Base-by-base conservation (phyloP, 768 basidiomycete genomes). In the Leccinum longicurvipes region DNA sequence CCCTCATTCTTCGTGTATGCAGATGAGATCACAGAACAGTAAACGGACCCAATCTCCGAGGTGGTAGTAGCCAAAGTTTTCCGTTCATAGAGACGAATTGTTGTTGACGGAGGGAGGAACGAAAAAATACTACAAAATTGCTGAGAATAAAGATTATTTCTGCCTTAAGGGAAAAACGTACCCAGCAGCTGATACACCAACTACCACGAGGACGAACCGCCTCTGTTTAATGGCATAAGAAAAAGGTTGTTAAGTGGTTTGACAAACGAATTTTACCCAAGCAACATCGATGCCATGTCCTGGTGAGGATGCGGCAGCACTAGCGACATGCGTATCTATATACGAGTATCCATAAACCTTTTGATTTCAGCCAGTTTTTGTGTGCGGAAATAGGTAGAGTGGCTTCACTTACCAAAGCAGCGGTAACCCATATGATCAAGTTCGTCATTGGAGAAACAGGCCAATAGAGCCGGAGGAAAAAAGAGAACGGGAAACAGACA, bases 131-230 rank as follows among this genome's bases (percentile, higher is more conserved):
- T 86, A 60, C 1, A 28, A 53, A 28, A 55, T 11, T 1, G 11
- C 31, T 62, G 25, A 67, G 15, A 44, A 58, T 10, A 32, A 14
- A 50, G 42, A 2, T 11, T 3, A 1, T 47, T n/a, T n/a, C n/a
- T 4, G 17, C 11, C 1, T 3, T 0, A 10, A 46, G 15, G 3
- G 3, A 4, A 34, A 41, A 10, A 69, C 80, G 59, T 69, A 87
- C 90, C 89, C 91, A 3, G 92, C 92, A 14, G 86, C 86, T 5
- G 80, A 73, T 17, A 93, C 89, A 0, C 92, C 92, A 9, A 75
- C 76, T 2, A 80, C 73, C 1, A 93, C 91, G 8, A 89, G 76
- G 3, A 87, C 74, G 54, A 89, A 87, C 1, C 89, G 83, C 47
- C 75, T 76, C 87, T 88, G 60, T 15, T 31, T 9, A 32, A 47